Base-by-base conservation (phyloP, 163 green algal species). In the Coccomyxa subellipsoidea region DNA sequence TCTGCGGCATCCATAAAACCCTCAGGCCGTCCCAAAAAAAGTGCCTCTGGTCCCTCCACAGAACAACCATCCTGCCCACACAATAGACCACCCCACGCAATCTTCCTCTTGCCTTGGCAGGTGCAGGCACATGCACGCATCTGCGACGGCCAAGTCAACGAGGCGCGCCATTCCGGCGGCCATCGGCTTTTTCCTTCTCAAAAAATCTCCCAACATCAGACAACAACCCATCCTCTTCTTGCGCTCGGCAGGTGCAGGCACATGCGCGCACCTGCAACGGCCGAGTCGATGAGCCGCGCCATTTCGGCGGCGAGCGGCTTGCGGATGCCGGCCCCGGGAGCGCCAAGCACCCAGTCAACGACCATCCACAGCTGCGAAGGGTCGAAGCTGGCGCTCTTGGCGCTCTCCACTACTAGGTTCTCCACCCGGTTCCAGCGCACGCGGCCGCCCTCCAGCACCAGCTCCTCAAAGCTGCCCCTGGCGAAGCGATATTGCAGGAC, bases 371-470 rank as follows among this genome's bases (percentile, higher is more conserved):
- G 87, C 89, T 97, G 92, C 2, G 78, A 73, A 27, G 90, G 77
- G 83, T 95, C 89, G 82, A 93, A 97, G 87, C 94, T 92, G 7
- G 88, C 77, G 84, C 88, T 95, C 89, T 96, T 96, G 81, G 79
- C 86, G 77, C 94, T 92, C 89, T 98, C 92, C 5, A 87, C 80
- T 79, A 98, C 80, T 70, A 99, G 87, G 86, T 97, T 98, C 90
- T 98, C 94, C 36, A 99, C 81, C 29, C 96, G 89, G 59, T 88
- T 92, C 95, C 95, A 98, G 5, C 94, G 88, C 77, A 98, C 91
- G 7, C 83, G 54, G n/a, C 84, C 83, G 40, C 93, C 89, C 84
- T 97, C 90, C 72, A 98, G 84, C 27, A 99, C 87, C 36, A 98
- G 84, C 80, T 98, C 96, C 83, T 96, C 90, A 84, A 98, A 94